Evolutionary conservation across 78 protist genomes (phyloP).

Genomic region (Dictyostelium discoideum): DNA sequence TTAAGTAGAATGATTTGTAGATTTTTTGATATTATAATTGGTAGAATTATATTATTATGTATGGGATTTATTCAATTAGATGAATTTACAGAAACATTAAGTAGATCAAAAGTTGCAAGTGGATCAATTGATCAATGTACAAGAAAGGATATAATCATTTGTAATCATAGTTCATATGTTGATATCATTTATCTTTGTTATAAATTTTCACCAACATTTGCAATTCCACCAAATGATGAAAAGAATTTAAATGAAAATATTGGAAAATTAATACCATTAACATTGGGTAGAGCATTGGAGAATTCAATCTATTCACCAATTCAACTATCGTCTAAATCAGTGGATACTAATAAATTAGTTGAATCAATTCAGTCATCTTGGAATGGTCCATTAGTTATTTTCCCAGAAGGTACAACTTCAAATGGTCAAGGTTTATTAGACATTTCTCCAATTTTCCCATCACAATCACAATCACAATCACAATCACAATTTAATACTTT

Average conservation of each 20-base stretch:
- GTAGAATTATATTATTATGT: constrained; percentile 13
- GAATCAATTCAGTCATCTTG: background rate
- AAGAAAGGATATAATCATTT: constrained; percentile 29
- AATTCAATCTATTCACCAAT: constrained; percentile 57
- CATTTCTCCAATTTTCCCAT: background rate
- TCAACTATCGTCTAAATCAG: background rate
- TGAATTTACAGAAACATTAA: constrained; percentile 46
- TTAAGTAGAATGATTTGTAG: constrained; percentile 29
- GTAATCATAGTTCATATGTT: constrained; percentile 58
- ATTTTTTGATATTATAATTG: constrained; percentile 20
- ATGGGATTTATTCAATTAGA: constrained; percentile 54
- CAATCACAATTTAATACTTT: background rate
- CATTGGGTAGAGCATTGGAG: constrained; percentile 3
- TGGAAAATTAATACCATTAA: constrained; percentile 31
- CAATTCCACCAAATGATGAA: constrained; percentile 69
- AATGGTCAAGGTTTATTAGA: constrained; percentile 62
- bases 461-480: background rate
- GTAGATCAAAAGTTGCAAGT: constrained; percentile 10
- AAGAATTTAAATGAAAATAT: background rate
- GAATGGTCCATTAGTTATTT: constrained; percentile 54
- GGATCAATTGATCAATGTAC: constrained; percentile 14
- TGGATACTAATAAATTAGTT: background rate
- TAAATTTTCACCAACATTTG: constrained; percentile 56
- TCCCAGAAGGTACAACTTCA: constrained; percentile 65
- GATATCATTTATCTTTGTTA: constrained; percentile 62